Conservation (phyloP, 441 rosid species). For the Gossypium schwendimanii region DNA sequence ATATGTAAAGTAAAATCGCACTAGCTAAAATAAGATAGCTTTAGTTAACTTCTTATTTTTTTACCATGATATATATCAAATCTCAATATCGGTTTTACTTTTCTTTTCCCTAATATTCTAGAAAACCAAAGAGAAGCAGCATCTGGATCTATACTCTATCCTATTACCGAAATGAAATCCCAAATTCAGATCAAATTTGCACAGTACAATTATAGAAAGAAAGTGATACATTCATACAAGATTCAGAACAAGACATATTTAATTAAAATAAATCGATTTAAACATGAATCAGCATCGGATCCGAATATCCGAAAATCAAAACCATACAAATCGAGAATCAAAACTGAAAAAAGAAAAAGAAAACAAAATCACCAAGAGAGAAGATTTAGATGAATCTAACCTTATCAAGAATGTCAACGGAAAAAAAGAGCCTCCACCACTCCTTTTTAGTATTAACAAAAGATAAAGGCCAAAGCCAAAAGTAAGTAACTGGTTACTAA, state of each 20-base stretch:
- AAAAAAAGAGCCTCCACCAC: neutral
- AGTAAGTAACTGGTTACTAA: neutral
- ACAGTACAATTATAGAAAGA: neutral
- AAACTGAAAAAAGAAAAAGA: neutral
- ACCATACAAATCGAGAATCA: slow-evolving; percentile 7
- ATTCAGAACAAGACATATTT: neutral
- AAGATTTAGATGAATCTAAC: slow-evolving; percentile 26
- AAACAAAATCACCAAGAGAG: neutral
- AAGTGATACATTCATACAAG: slow-evolving; percentile 15
- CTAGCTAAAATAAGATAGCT: neutral
- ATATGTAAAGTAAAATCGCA: neutral
- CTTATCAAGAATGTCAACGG: slow-evolving; percentile 24
- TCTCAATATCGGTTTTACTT: slow-evolving; percentile 3
- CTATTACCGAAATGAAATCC: neutral
- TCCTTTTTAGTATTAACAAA: neutral
- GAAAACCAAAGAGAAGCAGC: neutral
- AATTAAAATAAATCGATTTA: slow-evolving; percentile 10
- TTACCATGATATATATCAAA: neutral
- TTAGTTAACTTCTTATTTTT: neutral
- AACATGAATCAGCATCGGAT: slow-evolving; percentile 21
- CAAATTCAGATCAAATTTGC: slow-evolving; percentile 19
- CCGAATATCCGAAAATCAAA: slow-evolving; percentile 16
- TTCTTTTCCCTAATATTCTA: neutral
- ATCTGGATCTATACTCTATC: slow-evolving; percentile 22
- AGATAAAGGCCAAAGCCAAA: neutral